Percentiles rank a stretch among this genome's conserved stretches.
These are phyloP conservation scores for Exophiala sideris DNA, from an alignment of 2,329 filamentous ascomycete species.

Conservation along the genomic window DNA sequence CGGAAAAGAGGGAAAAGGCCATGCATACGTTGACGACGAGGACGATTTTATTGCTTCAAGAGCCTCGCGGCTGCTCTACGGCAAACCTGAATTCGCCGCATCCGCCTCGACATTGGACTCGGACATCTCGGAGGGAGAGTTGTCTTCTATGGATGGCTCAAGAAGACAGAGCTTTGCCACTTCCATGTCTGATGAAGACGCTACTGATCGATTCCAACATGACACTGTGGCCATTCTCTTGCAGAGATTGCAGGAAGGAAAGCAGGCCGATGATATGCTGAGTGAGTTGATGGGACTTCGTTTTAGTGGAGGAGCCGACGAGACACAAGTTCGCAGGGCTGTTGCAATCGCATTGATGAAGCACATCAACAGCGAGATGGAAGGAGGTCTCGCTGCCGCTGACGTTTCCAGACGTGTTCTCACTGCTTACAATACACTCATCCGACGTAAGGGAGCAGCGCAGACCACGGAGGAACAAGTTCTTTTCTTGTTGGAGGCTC, in stretches of 20 bases:
- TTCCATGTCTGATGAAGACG: slow-evolving; percentile 61
- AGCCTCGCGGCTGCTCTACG: slow-evolving; percentile 51
- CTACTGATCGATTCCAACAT: slow-evolving; percentile 68
- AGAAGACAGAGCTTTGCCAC: slow-evolving; percentile 71
- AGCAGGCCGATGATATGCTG: slow-evolving; percentile 77
- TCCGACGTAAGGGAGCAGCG: slow-evolving; percentile 59
- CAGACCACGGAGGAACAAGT: slow-evolving; percentile 66
- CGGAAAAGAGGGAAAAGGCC: slow-evolving; percentile 58
- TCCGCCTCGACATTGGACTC: slow-evolving; percentile 66
- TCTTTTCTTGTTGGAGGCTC: slow-evolving; percentile 77
- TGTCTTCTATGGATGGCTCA: slow-evolving; percentile 45
- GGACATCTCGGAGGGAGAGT: slow-evolving; percentile 43
- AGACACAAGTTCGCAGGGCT: slow-evolving; percentile 80
- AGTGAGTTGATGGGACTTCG: slow-evolving; percentile 92
- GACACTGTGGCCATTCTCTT: slow-evolving; percentile 85
- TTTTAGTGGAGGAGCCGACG: slow-evolving; percentile 84
- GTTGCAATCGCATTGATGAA: slow-evolving; percentile 83
- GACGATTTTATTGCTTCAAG: slow-evolving; percentile 63
- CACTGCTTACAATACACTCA: slow-evolving; percentile 60
- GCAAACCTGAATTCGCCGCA: slow-evolving; percentile 47
- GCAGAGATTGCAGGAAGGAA: slow-evolving; percentile 72
- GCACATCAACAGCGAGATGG: slow-evolving; percentile 69
- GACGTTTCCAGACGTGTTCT: slow-evolving; percentile 63
- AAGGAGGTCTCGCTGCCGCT: slow-evolving; percentile 55
- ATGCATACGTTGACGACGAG: slow-evolving; percentile 63